Evolutionary conservation across 352 stramenopile genomes (phyloP).

Genomic region (Globisporangium parvum): DNA sequence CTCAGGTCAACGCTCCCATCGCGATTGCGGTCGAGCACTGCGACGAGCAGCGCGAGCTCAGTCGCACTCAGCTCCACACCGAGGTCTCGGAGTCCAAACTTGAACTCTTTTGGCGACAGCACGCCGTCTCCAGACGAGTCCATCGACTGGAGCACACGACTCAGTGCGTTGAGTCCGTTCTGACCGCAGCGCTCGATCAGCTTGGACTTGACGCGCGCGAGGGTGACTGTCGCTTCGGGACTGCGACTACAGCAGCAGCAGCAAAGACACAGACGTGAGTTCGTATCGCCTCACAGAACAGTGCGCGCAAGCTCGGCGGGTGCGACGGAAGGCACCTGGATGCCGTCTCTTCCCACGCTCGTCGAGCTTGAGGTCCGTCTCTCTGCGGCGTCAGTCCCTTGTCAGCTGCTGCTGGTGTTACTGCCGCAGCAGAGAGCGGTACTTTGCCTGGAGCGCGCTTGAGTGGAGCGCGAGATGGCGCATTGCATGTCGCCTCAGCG

Average conservation of each 20-base stretch:
- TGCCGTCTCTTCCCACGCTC: too few species aligned
- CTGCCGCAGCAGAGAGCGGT: too few species aligned
- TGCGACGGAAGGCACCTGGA: too few species aligned
- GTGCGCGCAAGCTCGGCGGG: too few species aligned
- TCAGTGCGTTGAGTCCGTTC: conserved; percentile 46
- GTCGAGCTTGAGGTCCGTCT: too few species aligned
- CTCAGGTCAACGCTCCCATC: conserved; percentile 44
- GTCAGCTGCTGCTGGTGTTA: too few species aligned
- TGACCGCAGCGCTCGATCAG: conserved; percentile 28
- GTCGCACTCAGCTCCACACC: conserved; percentile 34
- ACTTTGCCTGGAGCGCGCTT: too few species aligned
- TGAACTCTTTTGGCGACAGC: conserved; percentile 50
- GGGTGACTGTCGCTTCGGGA: conserved; percentile 5
- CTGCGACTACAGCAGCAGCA: neutral
- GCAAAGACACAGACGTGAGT: too few species aligned
- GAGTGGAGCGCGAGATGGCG: too few species aligned
- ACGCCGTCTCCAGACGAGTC: conserved; percentile 32
- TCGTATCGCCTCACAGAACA: too few species aligned
- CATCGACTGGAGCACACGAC: conserved; percentile 32
- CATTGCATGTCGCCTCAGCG: too few species aligned
- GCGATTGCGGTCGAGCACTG: conserved; percentile 37
- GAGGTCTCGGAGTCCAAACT: conserved; percentile 48
- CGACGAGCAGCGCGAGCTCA: conserved; percentile 35
- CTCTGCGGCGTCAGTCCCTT: too few species aligned
- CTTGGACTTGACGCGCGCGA: conserved; percentile 26